Evolutionary conservation across 2,329 filamentous ascomycete species (phyloP), one percentile per base, ranked within the genome.

Genomic region (Annulohypoxylon truncatum): DNA sequence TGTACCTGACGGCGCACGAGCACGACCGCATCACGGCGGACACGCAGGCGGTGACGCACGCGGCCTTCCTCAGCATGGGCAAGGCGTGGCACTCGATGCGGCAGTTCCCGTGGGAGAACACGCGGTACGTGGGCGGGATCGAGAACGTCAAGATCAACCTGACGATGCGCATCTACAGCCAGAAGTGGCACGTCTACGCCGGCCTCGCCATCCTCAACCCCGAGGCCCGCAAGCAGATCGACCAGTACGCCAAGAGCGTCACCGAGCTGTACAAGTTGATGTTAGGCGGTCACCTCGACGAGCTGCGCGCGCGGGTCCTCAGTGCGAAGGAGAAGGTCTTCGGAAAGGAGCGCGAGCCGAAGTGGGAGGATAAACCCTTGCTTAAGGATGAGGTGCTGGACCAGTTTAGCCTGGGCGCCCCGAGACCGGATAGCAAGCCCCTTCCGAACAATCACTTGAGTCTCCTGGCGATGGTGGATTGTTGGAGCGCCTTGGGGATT

Each of bases 61-160:
- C 94, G 1, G 96, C 96, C 26, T 99, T 99, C 79, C 84, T 99
- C 53, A 93, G 91, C 76, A 99, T 99, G 96, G 96, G 96, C 69
- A 96, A 95, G 69, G 96, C 96, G 7, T 99, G 96, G 96, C 92
- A 94, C 72, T 94, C 94, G 29, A 96, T 96, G 78, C 88, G 90
- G 63, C 93, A 99, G 78, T 99, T 98, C 74, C 96, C 96, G 0
- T 99, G 96, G 96, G 95, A 98, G 75, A 89, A 95, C 48, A 89
- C 90, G n/a, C 93, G 96, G 68, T 99, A 98, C 79, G 89, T 97
- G 3, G 96, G 96, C 63, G 96, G 96, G 55, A 97, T 99, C 75
- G 96, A 99, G 80, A 99, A 99, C 79, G 95, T 98, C 74, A 99
- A 99, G 82, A 97, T 98, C 83, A 99, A 99, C 82, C 90, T 98